Conservation (phyloP, 2,329 filamentous ascomycete genomes). For the Aplosporella prunicola region DNA sequence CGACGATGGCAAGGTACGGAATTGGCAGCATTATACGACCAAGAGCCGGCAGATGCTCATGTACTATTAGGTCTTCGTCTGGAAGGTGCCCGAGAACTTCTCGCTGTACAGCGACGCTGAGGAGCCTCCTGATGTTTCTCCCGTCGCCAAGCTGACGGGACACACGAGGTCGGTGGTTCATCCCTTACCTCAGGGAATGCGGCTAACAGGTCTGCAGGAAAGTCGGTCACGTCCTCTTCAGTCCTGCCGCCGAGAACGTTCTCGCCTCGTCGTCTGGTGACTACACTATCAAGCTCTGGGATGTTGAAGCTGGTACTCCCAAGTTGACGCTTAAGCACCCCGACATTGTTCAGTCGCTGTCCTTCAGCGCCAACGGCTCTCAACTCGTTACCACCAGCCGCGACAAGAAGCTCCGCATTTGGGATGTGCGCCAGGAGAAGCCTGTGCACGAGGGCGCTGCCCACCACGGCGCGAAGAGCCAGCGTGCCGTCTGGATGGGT, state of each 20-base stretch:
- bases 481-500: constrained; percentile 91
- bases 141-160: constrained; percentile 71
- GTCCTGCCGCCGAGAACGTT: constrained; percentile 89
- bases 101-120: constrained; percentile 75
- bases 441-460: constrained; percentile 75
- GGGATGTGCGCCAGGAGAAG: constrained; percentile 92
- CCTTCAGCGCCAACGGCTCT: constrained; percentile 85
- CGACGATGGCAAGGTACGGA: constrained; percentile 74
- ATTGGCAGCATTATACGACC: too few species aligned
- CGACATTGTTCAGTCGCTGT: constrained; percentile 90
- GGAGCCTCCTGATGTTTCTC: constrained; percentile 70
- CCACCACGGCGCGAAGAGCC: constrained; percentile 93
- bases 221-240: constrained; percentile 96
- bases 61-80: constrained; percentile 62
- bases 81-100: constrained; percentile 86
- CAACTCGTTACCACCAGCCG: constrained; percentile 86
- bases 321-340: constrained; percentile 71
- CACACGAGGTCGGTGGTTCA: constrained; percentile 60
- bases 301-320: constrained; percentile 68
- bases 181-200: neutral
- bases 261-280: constrained; percentile 93
- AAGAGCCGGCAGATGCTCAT: constrained; percentile 12
- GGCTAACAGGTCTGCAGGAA: constrained; percentile 53
- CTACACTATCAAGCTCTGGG: constrained; percentile 92
- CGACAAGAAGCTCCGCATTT: constrained; percentile 96